Evolutionary conservation across 352 stramenopile species (phyloP).

Genomic region (Pilasporangium apinafurcum): DNA sequence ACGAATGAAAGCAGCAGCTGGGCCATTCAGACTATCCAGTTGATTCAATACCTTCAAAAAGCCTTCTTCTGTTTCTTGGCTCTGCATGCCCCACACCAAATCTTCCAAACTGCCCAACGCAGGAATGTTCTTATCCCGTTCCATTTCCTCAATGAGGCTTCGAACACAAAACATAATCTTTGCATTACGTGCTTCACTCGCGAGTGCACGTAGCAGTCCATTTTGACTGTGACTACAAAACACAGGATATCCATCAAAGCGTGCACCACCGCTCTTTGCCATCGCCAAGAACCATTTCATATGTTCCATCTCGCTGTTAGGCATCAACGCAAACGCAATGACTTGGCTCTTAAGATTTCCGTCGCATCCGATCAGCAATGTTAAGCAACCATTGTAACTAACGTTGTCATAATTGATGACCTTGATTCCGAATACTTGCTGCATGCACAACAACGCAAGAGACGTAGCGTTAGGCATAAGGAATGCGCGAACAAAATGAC

Average conservation of each 20-base stretch:
- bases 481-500: conserved; percentile 68
- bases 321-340: conserved; percentile 61
- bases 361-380: conserved; percentile 57
- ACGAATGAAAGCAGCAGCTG: conserved; percentile 47
- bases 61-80: conserved; percentile 43
- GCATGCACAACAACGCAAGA: conserved; percentile 37
- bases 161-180: conserved; percentile 73
- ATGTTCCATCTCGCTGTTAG: conserved; percentile 55
- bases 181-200: conserved; percentile 35
- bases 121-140: conserved; percentile 73
- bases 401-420: conserved; percentile 63
- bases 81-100: conserved; percentile 56
- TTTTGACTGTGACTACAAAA: conserved; percentile 60
- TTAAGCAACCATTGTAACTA: conserved; percentile 61
- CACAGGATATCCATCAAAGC: conserved; percentile 42
- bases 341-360: conserved; percentile 64
- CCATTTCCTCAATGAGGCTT: conserved; percentile 60
- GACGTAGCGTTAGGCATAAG: conserved; percentile 56
- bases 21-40: conserved; percentile 44
- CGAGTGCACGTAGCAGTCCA: conserved; percentile 45
- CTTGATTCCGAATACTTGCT: conserved; percentile 68
- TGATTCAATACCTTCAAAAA: conserved; percentile 44
- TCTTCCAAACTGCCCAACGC: conserved; percentile 48
- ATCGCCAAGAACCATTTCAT: conserved; percentile 71
- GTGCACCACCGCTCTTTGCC: conserved; percentile 38